These are phyloP conservation scores for Penicillium sp. DNA, from an alignment of 2,329 filamentous ascomycete genomes.

Conservation along the genomic window DNA sequence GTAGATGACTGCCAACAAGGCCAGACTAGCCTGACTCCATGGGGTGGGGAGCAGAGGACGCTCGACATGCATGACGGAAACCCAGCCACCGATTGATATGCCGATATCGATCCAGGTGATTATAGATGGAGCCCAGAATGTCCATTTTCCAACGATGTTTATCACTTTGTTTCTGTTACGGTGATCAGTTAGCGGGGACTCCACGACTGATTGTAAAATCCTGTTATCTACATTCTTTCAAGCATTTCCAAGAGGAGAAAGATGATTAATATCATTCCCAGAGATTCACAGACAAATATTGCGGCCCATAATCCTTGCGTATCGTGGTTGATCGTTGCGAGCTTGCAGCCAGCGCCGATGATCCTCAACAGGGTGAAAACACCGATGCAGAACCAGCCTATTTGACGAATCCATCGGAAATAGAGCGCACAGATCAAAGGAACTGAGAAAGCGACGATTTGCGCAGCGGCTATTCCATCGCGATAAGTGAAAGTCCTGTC, in stretches of 20 bases:
- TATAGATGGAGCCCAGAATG: constrained; percentile 17
- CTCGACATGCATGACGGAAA: constrained; percentile 17
- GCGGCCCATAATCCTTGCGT: constrained; percentile 16
- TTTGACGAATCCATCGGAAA: constrained; percentile 11
- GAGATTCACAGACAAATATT: constrained; percentile 23
- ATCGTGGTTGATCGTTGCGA: constrained; percentile 16
- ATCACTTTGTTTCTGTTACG: constrained; percentile 16
- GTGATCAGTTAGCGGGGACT: neutral
- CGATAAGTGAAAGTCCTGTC: constrained; percentile 11
- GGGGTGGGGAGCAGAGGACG: constrained; percentile 13
- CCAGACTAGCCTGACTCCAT: constrained; percentile 19
- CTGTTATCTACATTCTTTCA: constrained; percentile 14
- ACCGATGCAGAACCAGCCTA: constrained; percentile 22
- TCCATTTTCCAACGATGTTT: neutral
- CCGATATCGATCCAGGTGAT: constrained; percentile 23
- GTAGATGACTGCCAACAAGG: constrained; percentile 15
- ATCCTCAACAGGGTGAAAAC: constrained; percentile 16
- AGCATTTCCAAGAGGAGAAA: constrained; percentile 21
- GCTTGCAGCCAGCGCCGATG: constrained; percentile 19
- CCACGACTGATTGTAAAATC: neutral
- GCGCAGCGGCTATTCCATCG: constrained; percentile 18
- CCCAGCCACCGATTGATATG: constrained; percentile 22
- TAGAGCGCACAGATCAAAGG: constrained; percentile 9
- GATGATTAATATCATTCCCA: constrained; percentile 20
- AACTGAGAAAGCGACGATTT: constrained; percentile 11